Evolutionary conservation across 2,329 filamentous ascomycete species (phyloP).

Genomic region (Sarocladiaceae sp.): DNA sequence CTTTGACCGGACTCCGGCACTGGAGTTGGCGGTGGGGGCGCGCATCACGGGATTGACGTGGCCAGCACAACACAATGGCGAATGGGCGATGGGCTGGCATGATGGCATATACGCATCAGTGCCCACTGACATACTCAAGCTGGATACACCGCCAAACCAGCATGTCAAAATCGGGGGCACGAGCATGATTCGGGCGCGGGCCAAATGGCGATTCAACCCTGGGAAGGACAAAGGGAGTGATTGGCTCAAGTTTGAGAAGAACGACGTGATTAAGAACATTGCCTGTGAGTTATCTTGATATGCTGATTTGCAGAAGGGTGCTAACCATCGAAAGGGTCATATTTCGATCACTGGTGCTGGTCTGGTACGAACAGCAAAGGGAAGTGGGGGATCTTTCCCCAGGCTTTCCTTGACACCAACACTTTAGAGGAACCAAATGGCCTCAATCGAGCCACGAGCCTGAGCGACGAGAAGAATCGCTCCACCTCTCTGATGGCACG

Average conservation of each 20-base stretch:
- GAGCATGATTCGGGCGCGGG: constrained; percentile 43
- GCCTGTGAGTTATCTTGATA: constrained; percentile 38
- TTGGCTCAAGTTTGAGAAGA: constrained; percentile 62
- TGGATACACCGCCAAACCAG: constrained; percentile 41
- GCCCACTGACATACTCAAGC: constrained; percentile 42
- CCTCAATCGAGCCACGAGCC: constrained; percentile 24
- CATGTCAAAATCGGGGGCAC: constrained; percentile 43
- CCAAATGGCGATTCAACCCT: constrained; percentile 50
- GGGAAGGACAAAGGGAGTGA: constrained; percentile 36
- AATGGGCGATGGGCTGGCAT: constrained; percentile 56
- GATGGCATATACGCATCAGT: constrained; percentile 47
- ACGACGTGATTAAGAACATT: constrained; percentile 64
- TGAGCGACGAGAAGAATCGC: constrained; percentile 31
- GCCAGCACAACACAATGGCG: constrained; percentile 46
- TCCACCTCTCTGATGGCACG: constrained; percentile 23
- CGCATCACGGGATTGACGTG: constrained; percentile 47
- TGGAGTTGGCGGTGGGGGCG: constrained; percentile 45
- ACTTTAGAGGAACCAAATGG: constrained; percentile 35
- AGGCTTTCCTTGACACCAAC: constrained; percentile 41
- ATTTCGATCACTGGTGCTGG: constrained; percentile 53
- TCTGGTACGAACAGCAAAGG: constrained; percentile 48
- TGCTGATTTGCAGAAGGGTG: background rate
- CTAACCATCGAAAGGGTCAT: constrained; percentile 31
- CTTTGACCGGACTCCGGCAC: constrained; percentile 38
- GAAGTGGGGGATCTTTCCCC: constrained; percentile 50